Percentiles rank a stretch among this genome's conserved stretches.
Evolutionary conservation across 805 yeast species (phyloP).

Genomic region (Kuraishia molischiana): DNA sequence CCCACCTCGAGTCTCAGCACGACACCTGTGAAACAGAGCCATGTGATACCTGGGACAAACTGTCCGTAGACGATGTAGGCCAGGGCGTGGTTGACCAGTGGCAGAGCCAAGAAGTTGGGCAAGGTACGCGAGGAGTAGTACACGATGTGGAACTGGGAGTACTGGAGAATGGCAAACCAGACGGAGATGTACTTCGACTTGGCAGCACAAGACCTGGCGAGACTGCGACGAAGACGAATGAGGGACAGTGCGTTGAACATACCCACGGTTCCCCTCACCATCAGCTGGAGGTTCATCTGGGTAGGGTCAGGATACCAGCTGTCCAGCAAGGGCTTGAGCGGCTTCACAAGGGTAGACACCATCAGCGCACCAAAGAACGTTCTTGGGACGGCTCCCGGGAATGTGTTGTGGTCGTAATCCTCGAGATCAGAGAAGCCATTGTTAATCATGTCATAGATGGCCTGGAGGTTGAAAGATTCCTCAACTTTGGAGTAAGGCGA

Average conservation of each 20-base stretch:
- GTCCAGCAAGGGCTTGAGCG: constrained; percentile 13
- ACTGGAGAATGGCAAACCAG: constrained; percentile 52
- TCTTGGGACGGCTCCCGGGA: constrained; percentile 88
- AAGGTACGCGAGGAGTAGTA: constrained; percentile 78
- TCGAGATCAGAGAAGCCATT: constrained; percentile 41
- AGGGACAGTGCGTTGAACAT: constrained; percentile 46
- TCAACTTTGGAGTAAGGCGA: constrained; percentile 91
- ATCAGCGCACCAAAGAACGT: constrained; percentile 67
- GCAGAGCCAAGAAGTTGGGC: constrained; percentile 82
- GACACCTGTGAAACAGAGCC: constrained; percentile 53
- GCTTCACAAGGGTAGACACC: constrained; percentile 36
- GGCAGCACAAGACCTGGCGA: constrained; percentile 14
- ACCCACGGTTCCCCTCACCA: constrained; percentile 56
- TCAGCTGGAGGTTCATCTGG: constrained; percentile 40
- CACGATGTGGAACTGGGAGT: constrained; percentile 69
- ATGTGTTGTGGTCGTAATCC: constrained; percentile 61
- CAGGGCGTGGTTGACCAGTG: constrained; percentile 52
- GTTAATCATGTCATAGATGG: constrained; percentile 69
- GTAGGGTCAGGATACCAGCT: constrained; percentile 14
- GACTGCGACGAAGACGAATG: constrained; percentile 35
- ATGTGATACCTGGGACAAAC: constrained; percentile 31
- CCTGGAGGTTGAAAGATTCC: constrained; percentile 88
- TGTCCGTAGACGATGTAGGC: constrained; percentile 41
- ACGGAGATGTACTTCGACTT: constrained; percentile 22
- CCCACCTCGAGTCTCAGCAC: constrained; percentile 69